Conservation (phyloP, 2,329 filamentous ascomycete species). For the Neopestalotiopsis sp. region DNA sequence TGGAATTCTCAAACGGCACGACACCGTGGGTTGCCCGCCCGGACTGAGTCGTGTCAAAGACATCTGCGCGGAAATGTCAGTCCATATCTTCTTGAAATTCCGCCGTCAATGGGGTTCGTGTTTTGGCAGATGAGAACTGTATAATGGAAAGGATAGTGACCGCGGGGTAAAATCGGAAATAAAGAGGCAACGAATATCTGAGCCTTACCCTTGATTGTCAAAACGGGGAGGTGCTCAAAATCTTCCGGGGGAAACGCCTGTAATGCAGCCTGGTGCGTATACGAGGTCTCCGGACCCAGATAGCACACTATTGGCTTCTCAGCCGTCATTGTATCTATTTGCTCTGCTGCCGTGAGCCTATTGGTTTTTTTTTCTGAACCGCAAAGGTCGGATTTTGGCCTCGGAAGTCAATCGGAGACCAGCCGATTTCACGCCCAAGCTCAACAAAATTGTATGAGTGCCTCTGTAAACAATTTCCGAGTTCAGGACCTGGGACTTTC, state of each 20-base stretch:
- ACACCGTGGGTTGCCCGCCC: constrained; percentile 73
- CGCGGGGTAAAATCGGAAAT: neutral
- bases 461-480: too few relatives aligned
- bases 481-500: too few relatives aligned
- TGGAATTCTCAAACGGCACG: constrained; percentile 94
- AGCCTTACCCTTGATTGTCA: constrained; percentile 52
- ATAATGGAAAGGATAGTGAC: neutral
- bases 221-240: constrained; percentile 56
- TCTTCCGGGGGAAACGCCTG: constrained; percentile 53
- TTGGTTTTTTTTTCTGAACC: neutral
- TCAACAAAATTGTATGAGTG: neutral
- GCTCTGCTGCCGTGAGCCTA: neutral
- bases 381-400: neutral
- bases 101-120: neutral
- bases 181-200: constrained; percentile 6
- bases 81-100: neutral
- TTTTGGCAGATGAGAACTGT: constrained; percentile 11
- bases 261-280: constrained; percentile 55
- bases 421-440: neutral
- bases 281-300: constrained; percentile 55
- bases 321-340: neutral
- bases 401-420: neutral
- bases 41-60: constrained; percentile 80
- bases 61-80: constrained; percentile 55
- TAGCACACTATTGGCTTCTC: constrained; percentile 52